A percentile compares a stretch with the other conserved stretches of the same genome.
Evolutionary conservation across 2,329 filamentous ascomycete genomes (phyloP).

Genomic region (Proliferodiscus dingleyae): DNA sequence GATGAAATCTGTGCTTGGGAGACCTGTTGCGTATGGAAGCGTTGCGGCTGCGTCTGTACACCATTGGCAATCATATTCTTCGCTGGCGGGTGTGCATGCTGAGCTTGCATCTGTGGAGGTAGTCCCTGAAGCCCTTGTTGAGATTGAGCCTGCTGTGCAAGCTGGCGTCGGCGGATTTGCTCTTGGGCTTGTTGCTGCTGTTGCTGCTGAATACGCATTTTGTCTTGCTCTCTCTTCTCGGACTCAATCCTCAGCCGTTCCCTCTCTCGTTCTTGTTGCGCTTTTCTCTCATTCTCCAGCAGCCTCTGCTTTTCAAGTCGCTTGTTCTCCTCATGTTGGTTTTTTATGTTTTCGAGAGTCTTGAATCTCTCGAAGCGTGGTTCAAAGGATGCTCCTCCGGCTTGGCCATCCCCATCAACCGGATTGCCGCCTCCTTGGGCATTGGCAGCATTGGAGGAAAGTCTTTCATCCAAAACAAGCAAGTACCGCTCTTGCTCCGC

Average conservation of each 20-base stretch:
- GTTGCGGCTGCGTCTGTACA: conserved; percentile 33
- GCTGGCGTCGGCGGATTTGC: conserved; percentile 30
- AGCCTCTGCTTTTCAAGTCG: conserved; percentile 70
- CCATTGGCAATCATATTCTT: conserved; percentile 38
- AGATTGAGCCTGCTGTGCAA: conserved; percentile 27
- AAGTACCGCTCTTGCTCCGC: conserved; percentile 88
- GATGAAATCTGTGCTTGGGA: conserved; percentile 63
- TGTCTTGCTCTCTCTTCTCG: conserved; percentile 30
- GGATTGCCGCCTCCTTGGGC: conserved; percentile 52
- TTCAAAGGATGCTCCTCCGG: conserved; percentile 70
- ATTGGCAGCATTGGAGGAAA: conserved; percentile 55
- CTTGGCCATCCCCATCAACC: conserved; percentile 68
- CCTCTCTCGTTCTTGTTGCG: conserved; percentile 42
- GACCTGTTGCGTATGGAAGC: conserved; percentile 42
- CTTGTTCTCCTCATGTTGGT: conserved; percentile 70
- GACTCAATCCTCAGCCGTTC: conserved; percentile 35
- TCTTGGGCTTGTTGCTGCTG: conserved; percentile 26
- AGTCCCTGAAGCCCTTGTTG: conserved; percentile 31
- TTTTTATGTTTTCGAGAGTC: conserved; percentile 77
- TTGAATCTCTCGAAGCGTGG: conserved; percentile 89
- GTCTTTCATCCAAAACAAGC: conserved; percentile 83
- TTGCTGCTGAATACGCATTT: conserved; percentile 38
- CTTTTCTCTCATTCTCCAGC: conserved; percentile 42
- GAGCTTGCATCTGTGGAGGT: conserved; percentile 34
- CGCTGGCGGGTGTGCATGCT: conserved; percentile 40